phyloP scores from a whole-genome alignment of 2,329 filamentous ascomycete species.

The Podosphaera leucotricha region DNA sequence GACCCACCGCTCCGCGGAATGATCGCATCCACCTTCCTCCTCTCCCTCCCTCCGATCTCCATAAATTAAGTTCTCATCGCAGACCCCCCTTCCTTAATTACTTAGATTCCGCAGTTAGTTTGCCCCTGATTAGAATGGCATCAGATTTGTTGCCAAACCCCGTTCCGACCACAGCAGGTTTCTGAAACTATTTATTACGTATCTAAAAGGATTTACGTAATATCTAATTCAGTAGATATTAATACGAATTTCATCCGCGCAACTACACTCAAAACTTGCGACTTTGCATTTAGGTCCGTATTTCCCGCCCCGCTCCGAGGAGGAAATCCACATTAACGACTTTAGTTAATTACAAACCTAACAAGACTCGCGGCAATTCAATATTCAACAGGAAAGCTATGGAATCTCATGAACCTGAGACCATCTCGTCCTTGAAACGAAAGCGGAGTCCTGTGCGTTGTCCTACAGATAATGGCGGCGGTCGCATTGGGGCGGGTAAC shows the following conservation, averaged over 20 bases:
- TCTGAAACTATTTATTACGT: neutral
- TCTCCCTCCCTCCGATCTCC: neutral
- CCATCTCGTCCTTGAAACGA: neutral
- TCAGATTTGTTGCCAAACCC: neutral
- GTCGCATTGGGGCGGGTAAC: conserved; percentile 2
- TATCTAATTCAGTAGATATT: neutral
- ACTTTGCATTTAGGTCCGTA: neutral
- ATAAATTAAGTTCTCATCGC: neutral
- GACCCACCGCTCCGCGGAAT: neutral
- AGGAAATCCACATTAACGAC: neutral
- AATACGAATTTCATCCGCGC: neutral
- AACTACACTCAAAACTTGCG: neutral
- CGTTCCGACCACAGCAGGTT: neutral
- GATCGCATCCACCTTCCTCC: neutral
- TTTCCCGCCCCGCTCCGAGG: neutral
- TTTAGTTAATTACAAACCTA: neutral
- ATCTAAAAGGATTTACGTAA: no score
- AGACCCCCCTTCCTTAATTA: neutral
- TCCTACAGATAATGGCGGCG: neutral
- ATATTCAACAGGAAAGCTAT: neutral
- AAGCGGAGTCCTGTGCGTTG: neutral
- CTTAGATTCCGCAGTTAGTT: neutral
- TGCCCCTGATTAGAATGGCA: neutral
- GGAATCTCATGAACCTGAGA: neutral
- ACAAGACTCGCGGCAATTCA: no score